Conservation (phyloP, 1,284 basidiomycete genomes). For the Papiliotrema nemorosa region DNA sequence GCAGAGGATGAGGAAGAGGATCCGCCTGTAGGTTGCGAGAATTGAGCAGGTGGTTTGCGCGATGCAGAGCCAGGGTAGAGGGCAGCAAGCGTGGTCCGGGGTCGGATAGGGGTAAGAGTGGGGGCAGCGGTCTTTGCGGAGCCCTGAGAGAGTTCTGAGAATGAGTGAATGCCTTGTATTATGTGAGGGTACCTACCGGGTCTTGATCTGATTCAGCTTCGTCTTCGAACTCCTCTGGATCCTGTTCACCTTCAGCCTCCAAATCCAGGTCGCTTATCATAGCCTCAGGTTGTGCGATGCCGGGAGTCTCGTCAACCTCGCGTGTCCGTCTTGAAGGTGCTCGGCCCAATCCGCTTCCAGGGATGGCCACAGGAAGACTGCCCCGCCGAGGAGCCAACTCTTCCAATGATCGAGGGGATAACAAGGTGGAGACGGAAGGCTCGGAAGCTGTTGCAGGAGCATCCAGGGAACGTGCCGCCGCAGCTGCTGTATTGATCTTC, state of each 20-base stretch:
- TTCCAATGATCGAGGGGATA: slow-evolving; percentile 3
- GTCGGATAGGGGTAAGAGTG: slow-evolving; percentile 47
- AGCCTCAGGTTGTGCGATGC: too few relatives aligned
- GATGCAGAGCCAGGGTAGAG: slow-evolving; percentile 46
- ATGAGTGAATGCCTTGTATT: not conserved
- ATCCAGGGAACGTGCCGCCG: slow-evolving; percentile 5
- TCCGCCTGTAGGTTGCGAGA: slow-evolving; percentile 44
- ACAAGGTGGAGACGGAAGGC: slow-evolving; percentile 1
- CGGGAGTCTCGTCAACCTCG: too few relatives aligned
- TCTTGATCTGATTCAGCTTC: not conserved
- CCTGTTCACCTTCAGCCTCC: slow-evolving; percentile 24
- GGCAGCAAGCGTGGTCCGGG: slow-evolving; percentile 47
- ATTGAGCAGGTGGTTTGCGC: slow-evolving; percentile 45
- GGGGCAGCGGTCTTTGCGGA: slow-evolving; percentile 40
- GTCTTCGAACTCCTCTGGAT: slow-evolving; percentile 3
- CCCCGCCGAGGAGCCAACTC: slow-evolving; percentile 25
- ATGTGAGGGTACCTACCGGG: not conserved
- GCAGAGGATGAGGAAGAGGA: slow-evolving; percentile 47
- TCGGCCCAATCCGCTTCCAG: slow-evolving; percentile 23
- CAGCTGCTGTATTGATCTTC: slow-evolving; percentile 23
- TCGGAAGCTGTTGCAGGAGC: slow-evolving; percentile 9
- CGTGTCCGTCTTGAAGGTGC: too few relatives aligned
- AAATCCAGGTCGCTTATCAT: slow-evolving; percentile 18
- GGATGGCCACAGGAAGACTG: slow-evolving; percentile 42
- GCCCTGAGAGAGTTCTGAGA: not conserved